Base-by-base conservation (phyloP, 495 filamentous ascomycete species). In the Neurospora sp. region DNA sequence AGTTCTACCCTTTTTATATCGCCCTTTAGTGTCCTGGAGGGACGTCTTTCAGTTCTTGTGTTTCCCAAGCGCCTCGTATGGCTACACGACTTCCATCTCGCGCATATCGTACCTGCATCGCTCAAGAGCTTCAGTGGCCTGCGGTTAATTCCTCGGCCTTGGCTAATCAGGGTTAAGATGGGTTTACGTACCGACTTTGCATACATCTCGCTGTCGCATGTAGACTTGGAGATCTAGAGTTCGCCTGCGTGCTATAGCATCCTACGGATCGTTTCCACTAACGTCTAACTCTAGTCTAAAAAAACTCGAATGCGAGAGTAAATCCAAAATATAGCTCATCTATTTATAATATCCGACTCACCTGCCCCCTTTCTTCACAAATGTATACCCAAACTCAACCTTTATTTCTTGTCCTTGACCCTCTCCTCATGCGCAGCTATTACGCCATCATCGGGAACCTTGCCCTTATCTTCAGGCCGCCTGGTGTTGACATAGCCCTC, bases 401-500 rank as follows among this genome's bases (percentile, higher is more conserved):
- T 14, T 53, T 35, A 61, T 20, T 27, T 20, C 38, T 27, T 69
- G 8, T 70, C 59, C 70, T 70, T 75, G 17, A 73, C 40, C n/a
- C 53, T 61, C 27, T 70, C 42, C n/a, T 78, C 73, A 59, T 78
- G 75, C 0, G 72, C 72, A 35, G 73, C 73, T 14, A 81, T 68
- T 3, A 79, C 69, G 40, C 77, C 78, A 72, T 81, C 79, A 31
- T 79, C 73, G 0, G 79, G 79, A 20, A 76, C 71, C n/a, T 27
- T 38, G 3, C 79, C 79, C 41, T 69, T 77, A 39, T 77, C 79
- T 69, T 70, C 53, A 3, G 71, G 69, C 65, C 40, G 65, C 61
- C 74, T 79, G 70, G 70, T 78, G 71, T 93, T 94, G 45, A 90
- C 84, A 73, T 88, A 94, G 3, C 83, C 88, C 14, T 84, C 78